Evolutionary conservation across 2,329 filamentous ascomycete genomes (phyloP).

Genomic region (Fusarium illudens): DNA sequence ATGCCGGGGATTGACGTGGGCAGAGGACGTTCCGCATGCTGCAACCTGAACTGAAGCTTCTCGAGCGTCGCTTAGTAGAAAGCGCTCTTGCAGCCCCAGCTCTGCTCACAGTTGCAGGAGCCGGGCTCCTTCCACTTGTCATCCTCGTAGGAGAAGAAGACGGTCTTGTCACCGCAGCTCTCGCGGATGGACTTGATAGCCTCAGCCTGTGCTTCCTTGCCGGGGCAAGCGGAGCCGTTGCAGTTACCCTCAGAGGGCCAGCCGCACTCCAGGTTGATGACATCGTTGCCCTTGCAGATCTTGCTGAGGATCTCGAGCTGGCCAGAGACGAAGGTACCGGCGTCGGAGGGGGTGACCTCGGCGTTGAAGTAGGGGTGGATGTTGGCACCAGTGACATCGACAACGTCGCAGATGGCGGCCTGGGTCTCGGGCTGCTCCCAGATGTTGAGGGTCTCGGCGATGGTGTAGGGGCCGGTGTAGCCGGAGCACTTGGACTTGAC

Average conservation of each 20-base stretch:
- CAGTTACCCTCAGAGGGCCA: slow-evolving; percentile 78
- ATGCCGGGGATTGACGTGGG: slow-evolving; percentile 27
- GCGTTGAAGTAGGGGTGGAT: slow-evolving; percentile 95
- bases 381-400: slow-evolving; percentile 86
- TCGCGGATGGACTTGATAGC: slow-evolving; percentile 78
- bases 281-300: slow-evolving; percentile 76
- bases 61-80: slow-evolving; percentile 37
- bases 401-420: slow-evolving; percentile 70
- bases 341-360: slow-evolving; percentile 66
- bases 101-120: slow-evolving; percentile 76
- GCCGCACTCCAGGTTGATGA: slow-evolving; percentile 88
- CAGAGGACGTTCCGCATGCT: slow-evolving; percentile 32
- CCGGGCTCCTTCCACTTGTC: slow-evolving; percentile 84
- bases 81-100: slow-evolving; percentile 69
- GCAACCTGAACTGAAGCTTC: slow-evolving; percentile 13
- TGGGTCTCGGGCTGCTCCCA: slow-evolving; percentile 72
- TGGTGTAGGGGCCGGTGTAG: slow-evolving; percentile 81
- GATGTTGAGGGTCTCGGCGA: slow-evolving; percentile 83
- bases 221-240: slow-evolving; percentile 79
- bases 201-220: slow-evolving; percentile 69
- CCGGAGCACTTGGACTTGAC: slow-evolving; percentile 74
- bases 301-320: slow-evolving; percentile 76
- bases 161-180: slow-evolving; percentile 70
- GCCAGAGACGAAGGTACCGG: slow-evolving; percentile 77
- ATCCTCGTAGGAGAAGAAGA: slow-evolving; percentile 83